phyloP scores from a whole-genome alignment of 1,284 basidiomycete species.

The Amylostereum areolatum region DNA sequence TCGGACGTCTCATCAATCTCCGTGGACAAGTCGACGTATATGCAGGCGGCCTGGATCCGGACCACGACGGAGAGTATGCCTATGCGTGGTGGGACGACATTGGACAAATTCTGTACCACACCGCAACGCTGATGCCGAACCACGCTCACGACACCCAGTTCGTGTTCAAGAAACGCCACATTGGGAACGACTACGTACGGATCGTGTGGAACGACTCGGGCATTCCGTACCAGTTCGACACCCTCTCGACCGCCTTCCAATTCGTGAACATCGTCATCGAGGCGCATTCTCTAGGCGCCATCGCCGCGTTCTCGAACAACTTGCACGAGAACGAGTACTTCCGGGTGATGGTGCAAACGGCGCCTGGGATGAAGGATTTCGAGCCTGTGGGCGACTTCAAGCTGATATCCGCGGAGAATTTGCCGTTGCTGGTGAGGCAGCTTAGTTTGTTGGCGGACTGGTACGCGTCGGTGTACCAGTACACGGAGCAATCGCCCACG shows the following conservation, averaged over 20 bases:
- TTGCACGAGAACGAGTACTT: constrained; percentile 87
- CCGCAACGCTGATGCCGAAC: constrained; percentile 96
- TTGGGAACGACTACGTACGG: constrained; percentile 92
- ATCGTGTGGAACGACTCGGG: constrained; percentile 99
- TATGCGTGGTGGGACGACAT: constrained; percentile 99
- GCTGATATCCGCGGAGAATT: constrained; percentile 79
- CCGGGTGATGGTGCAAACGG: constrained; percentile 84
- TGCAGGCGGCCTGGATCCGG: constrained; percentile 85
- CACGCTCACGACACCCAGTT: constrained; percentile 59
- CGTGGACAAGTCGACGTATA: constrained; percentile 93
- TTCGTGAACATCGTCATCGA: constrained; percentile 98
- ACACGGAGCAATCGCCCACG: constrained; percentile 64
- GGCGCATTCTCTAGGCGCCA: constrained; percentile 82
- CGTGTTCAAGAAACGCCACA: constrained; percentile 86
- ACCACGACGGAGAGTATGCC: constrained; percentile 88
- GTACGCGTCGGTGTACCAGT: constrained; percentile 80
- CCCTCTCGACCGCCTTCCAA: constrained; percentile 89
- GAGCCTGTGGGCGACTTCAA: constrained; percentile 89
- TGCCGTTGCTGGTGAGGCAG: constrained; percentile 82
- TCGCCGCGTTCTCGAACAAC: constrained; percentile 75
- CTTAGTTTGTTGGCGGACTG: constrained; percentile 82
- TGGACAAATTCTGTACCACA: constrained; percentile 92
- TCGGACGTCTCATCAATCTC: constrained; percentile 88
- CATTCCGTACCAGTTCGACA: constrained; percentile 83
- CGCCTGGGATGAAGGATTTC: constrained; percentile 86